These are phyloP conservation scores for Tremella fuciformis DNA, from an alignment of 768 basidiomycete genomes.

Conservation along the genomic window DNA sequence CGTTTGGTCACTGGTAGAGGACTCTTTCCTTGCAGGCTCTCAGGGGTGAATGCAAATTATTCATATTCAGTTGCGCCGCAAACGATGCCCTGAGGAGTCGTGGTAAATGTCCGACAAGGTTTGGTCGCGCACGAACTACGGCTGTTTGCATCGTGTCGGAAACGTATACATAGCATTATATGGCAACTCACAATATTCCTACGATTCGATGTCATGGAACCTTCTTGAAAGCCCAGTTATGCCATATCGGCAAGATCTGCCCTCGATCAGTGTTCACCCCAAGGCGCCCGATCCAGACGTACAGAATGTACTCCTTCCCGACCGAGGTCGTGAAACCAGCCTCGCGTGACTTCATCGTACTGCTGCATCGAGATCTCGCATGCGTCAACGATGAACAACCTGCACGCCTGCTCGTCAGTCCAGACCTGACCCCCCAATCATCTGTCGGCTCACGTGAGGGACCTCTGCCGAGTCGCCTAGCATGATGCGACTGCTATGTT, in stretches of 20 bases:
- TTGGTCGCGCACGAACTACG: too few species aligned
- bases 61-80: too few species aligned
- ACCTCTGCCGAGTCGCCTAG: not conserved
- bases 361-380: not conserved
- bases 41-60: too few species aligned
- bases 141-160: too few species aligned
- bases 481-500: not conserved
- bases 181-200: too few species aligned
- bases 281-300: not conserved
- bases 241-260: conserved; percentile 1
- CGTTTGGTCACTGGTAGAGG: too few species aligned
- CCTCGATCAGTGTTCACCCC: not conserved
- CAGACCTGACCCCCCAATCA: not conserved
- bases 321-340: conserved; percentile 1
- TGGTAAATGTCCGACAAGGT: too few species aligned
- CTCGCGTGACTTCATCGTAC: conserved; percentile 1
- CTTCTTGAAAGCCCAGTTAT: conserved; percentile 4
- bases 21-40: too few species aligned
- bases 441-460: not conserved
- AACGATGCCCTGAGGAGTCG: too few species aligned
- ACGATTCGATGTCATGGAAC: too few species aligned
- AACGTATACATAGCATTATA: too few species aligned
- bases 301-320: not conserved
- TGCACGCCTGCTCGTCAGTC: not conserved
- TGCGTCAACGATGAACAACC: conserved; percentile 1